Base-by-base conservation (phyloP, 1,139 yeast genomes). In the Zygosaccharomyces pseudobailii region DNA sequence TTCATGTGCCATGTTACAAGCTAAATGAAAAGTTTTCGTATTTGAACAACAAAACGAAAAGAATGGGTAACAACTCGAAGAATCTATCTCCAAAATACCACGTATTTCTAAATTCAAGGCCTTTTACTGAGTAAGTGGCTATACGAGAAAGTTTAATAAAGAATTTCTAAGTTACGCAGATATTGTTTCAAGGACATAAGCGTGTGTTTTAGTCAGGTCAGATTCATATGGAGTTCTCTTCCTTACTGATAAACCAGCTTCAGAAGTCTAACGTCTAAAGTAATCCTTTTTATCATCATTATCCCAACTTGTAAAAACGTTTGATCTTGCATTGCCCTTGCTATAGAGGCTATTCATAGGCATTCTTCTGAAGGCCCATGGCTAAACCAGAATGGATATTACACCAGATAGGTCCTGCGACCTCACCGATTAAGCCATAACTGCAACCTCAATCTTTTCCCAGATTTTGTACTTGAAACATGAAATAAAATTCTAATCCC, bases 241-340 rank as follows among this genome's bases (percentile, higher is more conserved):
- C 55, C 48, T 31, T 5, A 42, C 28, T 44, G 46, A 37, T 23
- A 43, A 34, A 40, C 39, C 55, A 52, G 58, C 47, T 46, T 64
- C 68, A 61, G 68, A 63, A 63, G 67, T 64, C 68, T 64, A 64
- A 64, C 68, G 68, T 64, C 68, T 63, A 49, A 62, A 60, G 51
- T 13, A 48, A 55, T 54, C 56, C 58, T 56, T 55, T 51, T 36
- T 34, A 49, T 49, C 52, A 46, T 49, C 50, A 49, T 42, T 13
- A 38, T 30, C 21, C 22, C 22, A 37, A 13, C 34, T 24, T 36
- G 24, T 30, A 31, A 7, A 6, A 10, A 6, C 24, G 23, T 23
- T 8, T 22, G 27, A 20, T 4, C 17, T 10, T 10, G 41, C 17
- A 17, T 6, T 9, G 13, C 13, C 9, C 21, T 36, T n/a, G 9